These are phyloP conservation scores for Pogostemon cablin DNA, from an alignment of 257 asterid species.

Conservation along the genomic window DNA sequence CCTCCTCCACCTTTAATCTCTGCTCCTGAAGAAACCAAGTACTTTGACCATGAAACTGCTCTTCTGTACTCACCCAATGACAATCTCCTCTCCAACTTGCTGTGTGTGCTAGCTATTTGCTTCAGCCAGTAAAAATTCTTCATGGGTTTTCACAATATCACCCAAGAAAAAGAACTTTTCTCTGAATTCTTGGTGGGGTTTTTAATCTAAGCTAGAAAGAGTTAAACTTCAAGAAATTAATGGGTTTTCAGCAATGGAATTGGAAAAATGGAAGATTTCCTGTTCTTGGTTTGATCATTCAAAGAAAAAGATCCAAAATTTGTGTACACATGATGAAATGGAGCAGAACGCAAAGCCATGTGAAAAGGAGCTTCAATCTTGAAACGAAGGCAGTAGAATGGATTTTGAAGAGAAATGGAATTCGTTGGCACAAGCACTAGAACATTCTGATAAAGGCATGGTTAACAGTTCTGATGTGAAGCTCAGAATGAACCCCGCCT, in stretches of 20 bases:
- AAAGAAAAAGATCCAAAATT: background rate
- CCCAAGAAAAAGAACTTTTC: constrained; percentile 23
- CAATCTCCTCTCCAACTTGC: constrained; percentile 86
- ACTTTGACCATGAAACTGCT: constrained; percentile 94
- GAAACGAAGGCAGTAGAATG: background rate
- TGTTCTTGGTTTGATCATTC: background rate
- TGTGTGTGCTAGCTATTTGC: constrained; percentile 67
- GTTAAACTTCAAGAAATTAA: constrained; percentile 26
- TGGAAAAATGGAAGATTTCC: background rate
- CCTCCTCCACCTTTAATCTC: constrained; percentile 75
- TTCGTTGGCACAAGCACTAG: background rate
- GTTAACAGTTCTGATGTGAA: constrained; percentile 7
- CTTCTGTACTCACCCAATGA: constrained; percentile 90
- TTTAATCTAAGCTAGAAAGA: background rate
- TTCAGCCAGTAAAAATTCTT: constrained; percentile 79
- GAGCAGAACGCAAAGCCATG: background rate
- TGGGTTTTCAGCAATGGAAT: constrained; percentile 1
- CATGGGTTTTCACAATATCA: constrained; percentile 51
- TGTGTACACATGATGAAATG: background rate
- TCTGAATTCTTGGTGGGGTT: constrained; percentile 20
- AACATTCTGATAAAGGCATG: constrained; percentile 1
- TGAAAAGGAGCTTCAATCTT: constrained; percentile 22
- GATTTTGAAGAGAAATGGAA: background rate
- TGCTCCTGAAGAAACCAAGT: constrained; percentile 83
- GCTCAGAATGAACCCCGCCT: background rate